Evolutionary conservation across 345 rosid species (phyloP).

Genomic region (Geranium brycei): DNA sequence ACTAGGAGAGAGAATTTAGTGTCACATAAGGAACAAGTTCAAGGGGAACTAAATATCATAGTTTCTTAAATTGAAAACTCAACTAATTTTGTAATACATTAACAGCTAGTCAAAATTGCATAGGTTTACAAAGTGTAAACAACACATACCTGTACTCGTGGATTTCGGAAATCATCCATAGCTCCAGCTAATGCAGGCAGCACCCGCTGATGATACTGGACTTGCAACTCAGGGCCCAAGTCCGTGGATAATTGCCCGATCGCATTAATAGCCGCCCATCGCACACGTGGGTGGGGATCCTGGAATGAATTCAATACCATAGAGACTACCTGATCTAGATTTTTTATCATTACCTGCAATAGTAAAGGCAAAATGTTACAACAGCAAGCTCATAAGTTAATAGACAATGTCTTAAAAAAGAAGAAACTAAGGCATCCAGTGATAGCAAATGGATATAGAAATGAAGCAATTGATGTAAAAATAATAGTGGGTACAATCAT

Average conservation of each 20-base stretch:
- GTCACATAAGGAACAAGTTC: too few species aligned
- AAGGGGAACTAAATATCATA: too few species aligned
- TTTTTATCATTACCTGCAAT: slow-evolving; percentile 85
- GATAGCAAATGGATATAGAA: neutral
- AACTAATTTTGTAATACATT: too few species aligned
- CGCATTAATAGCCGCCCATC: slow-evolving; percentile 99
- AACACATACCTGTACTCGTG: slow-evolving; percentile 79
- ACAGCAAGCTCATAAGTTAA: neutral
- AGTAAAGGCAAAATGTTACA: slow-evolving; percentile 1
- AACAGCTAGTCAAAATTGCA: neutral
- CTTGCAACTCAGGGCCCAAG: slow-evolving; percentile 97
- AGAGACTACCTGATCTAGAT: slow-evolving; percentile 68
- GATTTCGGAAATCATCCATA: slow-evolving; percentile 97
- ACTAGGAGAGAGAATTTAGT: neutral
- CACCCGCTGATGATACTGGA: slow-evolving; percentile 70
- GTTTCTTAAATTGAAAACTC: too few species aligned
- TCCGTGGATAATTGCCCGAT: slow-evolving; percentile 96
- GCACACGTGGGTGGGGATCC: slow-evolving; percentile 86
- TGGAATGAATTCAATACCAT: slow-evolving; percentile 81
- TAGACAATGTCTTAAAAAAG: too few species aligned
- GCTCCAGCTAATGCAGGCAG: slow-evolving; percentile 80
- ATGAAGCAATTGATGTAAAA: neutral
- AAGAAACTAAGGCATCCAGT: neutral
- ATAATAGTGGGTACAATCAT: neutral
- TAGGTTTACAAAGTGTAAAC: neutral